Conservation (phyloP, 805 yeast genomes). For the Myxozyma nipponensis region DNA sequence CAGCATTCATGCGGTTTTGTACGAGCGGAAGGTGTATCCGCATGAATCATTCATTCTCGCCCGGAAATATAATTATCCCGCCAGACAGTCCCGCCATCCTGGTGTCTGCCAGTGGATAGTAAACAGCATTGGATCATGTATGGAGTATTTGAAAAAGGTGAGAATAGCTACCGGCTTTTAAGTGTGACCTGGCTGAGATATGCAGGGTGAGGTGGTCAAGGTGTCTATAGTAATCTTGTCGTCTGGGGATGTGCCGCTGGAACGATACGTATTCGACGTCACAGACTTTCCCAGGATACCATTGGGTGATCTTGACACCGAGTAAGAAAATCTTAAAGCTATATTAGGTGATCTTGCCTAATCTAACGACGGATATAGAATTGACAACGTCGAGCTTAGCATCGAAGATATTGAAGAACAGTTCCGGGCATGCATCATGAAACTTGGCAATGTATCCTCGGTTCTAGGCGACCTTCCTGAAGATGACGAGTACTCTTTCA, state of each 20-base stretch:
- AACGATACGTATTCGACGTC: constrained; percentile 42
- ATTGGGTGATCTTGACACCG: constrained; percentile 21
- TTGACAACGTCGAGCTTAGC: constrained; percentile 3
- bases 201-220: constrained; percentile 26
- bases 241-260: constrained; percentile 35
- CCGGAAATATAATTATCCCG: constrained; percentile 44
- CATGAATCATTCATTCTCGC: constrained; percentile 45
- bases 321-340: constrained; percentile 28
- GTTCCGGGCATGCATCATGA: constrained; percentile 32
- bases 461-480: constrained; percentile 27
- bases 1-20: constrained; percentile 54
- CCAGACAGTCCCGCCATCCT: constrained; percentile 46
- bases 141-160: constrained; percentile 23
- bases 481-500: constrained; percentile 26
- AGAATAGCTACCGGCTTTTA: constrained; percentile 5
- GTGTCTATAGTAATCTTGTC: constrained; percentile 41
- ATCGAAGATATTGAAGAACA: constrained; percentile 30
- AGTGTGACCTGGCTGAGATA: background rate
- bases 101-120: constrained; percentile 45
- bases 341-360: constrained; percentile 5
- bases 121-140: constrained; percentile 36
- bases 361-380: constrained; percentile 9
- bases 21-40: constrained; percentile 53
- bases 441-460: constrained; percentile 20
- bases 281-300: constrained; percentile 34